These are phyloP conservation scores for Myxozyma neotropica DNA, from an alignment of 805 yeast species.

Conservation along the genomic window DNA sequence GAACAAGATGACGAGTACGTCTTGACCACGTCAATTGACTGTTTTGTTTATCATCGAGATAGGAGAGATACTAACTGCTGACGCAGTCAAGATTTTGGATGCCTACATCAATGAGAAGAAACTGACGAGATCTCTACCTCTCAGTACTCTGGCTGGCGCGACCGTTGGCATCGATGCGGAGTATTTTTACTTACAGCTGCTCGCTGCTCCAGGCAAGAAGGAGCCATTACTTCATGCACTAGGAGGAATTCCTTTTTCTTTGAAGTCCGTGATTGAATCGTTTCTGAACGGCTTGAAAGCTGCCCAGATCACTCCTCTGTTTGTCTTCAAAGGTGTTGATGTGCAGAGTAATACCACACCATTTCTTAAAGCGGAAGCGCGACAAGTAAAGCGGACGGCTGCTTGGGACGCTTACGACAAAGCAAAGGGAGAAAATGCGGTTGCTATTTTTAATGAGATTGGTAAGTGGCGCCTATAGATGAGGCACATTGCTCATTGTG, in stretches of 20 bases:
- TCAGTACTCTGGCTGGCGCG: conserved; percentile 65
- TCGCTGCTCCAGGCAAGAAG: conserved; percentile 54
- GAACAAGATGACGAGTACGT: conserved; percentile 15
- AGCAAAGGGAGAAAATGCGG: conserved; percentile 42
- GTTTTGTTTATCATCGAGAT: neutral
- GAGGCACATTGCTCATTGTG: neutral
- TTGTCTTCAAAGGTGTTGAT: conserved; percentile 66
- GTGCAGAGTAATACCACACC: conserved; percentile 29
- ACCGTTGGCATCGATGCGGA: conserved; percentile 82
- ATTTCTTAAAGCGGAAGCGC: conserved; percentile 26
- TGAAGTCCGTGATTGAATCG: conserved; percentile 57
- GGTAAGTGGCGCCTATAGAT: conserved; percentile 12
- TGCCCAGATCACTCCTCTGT: conserved; percentile 71
- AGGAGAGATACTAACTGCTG: neutral
- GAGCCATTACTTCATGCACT: conserved; percentile 74
- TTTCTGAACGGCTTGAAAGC: conserved; percentile 65
- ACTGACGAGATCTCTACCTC: conserved; percentile 60
- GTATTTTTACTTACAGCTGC: conserved; percentile 68
- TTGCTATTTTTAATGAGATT: conserved; percentile 38
- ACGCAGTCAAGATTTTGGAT: conserved; percentile 23
- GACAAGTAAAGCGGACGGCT: conserved; percentile 44
- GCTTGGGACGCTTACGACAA: conserved; percentile 49
- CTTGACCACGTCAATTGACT: neutral
- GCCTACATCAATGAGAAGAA: conserved; percentile 64
- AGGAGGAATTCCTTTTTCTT: conserved; percentile 76